Base-by-base conservation (phyloP, 306 rosid species). In the Psophocarpus tetragonolobus region DNA sequence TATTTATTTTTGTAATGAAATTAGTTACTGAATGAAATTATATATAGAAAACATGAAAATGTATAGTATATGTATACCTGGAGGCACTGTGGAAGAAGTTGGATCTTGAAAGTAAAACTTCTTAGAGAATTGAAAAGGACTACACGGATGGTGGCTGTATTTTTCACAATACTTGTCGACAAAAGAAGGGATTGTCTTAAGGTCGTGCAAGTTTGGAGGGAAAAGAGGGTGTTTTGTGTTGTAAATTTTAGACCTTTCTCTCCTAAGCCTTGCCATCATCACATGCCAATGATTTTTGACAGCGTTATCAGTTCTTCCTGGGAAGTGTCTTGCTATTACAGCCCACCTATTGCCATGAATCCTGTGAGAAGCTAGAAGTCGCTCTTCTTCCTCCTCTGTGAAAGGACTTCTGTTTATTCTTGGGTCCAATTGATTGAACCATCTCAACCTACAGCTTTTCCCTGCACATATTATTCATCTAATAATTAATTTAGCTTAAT, bases 211-310 rank as follows among this genome's bases (percentile, higher is more conserved):
- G 54, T 80, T 67, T 57, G 65, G 79, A 63, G 80, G 63, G 4
- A 58, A 68, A 48, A 56, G 53, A 5, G 61, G 78, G 15, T 81
- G 88, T 79, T 78, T 90, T 69, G 90, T 76, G 51, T 13, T 66
- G 6, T 79, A 83, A 68, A 82, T 77, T 72, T 91, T 92, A 1
- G 93, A 89, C 11, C 80, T 87, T 61, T 88, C 92, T 41, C 94
- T 62, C 32, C 91, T 83, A 27, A 82, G 83, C 53, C 98, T 83
- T 1, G 98, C 97, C 97, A 92, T 92, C 86, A 92, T 92, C 6
- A 95, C 98, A 63, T 95, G 98, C 97, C 98, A 95, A 57, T 95
- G 98, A 65, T 95, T 95, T 87, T 95, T 95, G 14, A 95, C 97
- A 1, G 98, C 98, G 24, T 95, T 95, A 58, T 95, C 97, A 13